phyloP scores from a whole-genome alignment of 495 filamentous ascomycete species.

The Aspergillus bertholletiae region DNA sequence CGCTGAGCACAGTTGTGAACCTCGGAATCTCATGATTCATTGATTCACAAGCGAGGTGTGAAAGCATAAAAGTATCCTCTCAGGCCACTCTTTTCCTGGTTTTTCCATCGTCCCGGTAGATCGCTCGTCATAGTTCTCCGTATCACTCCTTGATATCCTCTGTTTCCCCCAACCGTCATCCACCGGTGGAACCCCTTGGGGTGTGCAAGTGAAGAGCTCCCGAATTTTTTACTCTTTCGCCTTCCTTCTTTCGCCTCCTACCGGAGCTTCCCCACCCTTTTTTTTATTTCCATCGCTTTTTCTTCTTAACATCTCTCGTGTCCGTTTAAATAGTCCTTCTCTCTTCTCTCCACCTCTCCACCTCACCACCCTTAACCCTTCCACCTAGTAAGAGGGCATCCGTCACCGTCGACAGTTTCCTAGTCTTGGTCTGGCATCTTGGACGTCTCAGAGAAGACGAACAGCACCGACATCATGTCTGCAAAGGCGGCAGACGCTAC shows the following conservation, averaged over 20 bases:
- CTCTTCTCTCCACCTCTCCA: background rate
- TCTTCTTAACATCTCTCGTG: conserved; percentile 1
- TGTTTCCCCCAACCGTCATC: conserved; percentile 23
- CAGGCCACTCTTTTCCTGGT: conserved; percentile 10
- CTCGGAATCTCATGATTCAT: background rate
- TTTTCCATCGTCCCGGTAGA: conserved; percentile 2
- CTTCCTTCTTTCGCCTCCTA: conserved; percentile 7
- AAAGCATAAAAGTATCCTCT: background rate
- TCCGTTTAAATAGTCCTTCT: background rate
- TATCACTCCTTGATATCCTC: no score
- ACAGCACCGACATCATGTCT: conserved; percentile 7
- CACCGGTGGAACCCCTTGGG: conserved; percentile 16
- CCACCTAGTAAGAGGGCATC: background rate
- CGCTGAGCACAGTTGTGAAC: background rate
- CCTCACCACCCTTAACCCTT: background rate
- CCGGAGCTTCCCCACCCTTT: conserved; percentile 4
- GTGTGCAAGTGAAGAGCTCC: conserved; percentile 6
- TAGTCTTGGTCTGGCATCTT: background rate
- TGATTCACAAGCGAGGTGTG: background rate
- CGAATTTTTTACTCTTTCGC: conserved; percentile 13
- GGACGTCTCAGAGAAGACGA: background rate
- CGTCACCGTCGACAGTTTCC: background rate
- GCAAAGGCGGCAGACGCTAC: conserved; percentile 8
- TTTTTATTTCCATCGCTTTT: conserved; percentile 7
- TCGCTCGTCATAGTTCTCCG: background rate